Evolutionary conservation across 371 early-diverging fungal genomes (phyloP).

Genomic region (Mycotypha africana): DNA sequence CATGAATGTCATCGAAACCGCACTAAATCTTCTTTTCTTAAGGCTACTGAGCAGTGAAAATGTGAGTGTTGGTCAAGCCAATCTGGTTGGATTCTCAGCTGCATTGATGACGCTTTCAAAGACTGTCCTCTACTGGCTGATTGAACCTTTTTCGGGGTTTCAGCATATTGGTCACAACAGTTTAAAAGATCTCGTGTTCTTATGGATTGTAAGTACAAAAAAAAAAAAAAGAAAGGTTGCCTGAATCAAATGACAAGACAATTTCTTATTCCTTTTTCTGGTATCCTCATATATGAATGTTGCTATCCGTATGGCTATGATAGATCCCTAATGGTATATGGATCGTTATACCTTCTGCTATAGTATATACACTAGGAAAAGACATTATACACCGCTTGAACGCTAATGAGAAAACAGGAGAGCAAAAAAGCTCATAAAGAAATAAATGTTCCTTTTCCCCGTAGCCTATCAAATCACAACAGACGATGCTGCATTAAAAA

Average conservation of each 20-base stretch:
- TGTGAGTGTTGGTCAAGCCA: conserved; percentile 14
- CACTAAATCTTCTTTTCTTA: conserved; percentile 23
- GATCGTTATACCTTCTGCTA: conserved; percentile 25
- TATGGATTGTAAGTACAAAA: conserved; percentile 35
- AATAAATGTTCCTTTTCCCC: neutral
- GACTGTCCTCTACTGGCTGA: conserved; percentile 30
- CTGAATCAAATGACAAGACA: too few relatives aligned
- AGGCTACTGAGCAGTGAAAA: conserved; percentile 6
- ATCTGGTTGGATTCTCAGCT: conserved; percentile 27
- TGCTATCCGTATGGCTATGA: too few relatives aligned
- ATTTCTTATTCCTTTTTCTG: neutral
- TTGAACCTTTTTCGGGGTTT: conserved; percentile 28
- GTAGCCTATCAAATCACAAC: too few relatives aligned
- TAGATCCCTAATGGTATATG: conserved; percentile 38
- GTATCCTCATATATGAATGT: neutral
- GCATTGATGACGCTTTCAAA: conserved; percentile 27
- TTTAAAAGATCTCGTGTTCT: conserved; percentile 5
- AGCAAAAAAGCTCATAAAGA: neutral
- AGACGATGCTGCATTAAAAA: too few relatives aligned
- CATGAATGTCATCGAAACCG: conserved; percentile 30
- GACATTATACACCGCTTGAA: conserved; percentile 20
- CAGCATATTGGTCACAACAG: conserved; percentile 30
- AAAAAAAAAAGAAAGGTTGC: too few relatives aligned
- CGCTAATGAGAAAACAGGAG: neutral
- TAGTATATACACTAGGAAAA: conserved; percentile 16